A percentile compares a stretch with the other conserved stretches of the same genome.
phyloP scores from a whole-genome alignment of 495 filamentous ascomycete species.

The Neurospora sp. region DNA sequence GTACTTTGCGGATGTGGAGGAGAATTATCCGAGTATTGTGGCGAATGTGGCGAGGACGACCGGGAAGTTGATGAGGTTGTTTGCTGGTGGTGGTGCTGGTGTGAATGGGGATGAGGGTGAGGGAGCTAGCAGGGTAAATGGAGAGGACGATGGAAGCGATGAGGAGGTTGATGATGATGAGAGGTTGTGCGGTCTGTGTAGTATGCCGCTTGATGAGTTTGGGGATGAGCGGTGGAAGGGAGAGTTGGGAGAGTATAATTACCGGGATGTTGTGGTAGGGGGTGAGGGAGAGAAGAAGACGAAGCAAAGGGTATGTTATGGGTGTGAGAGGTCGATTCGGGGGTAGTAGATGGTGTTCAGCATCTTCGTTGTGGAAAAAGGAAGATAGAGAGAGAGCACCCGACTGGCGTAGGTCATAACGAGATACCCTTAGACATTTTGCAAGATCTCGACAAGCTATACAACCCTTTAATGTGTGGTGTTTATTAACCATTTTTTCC shows the following conservation, averaged over 20 bases:
- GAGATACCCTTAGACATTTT: not conserved
- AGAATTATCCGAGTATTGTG: constrained; percentile 82
- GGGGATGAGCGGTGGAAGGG: constrained; percentile 42
- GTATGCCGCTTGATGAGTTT: constrained; percentile 36
- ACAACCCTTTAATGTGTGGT: not conserved
- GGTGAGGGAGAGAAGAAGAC: not conserved
- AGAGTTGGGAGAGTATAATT: constrained; percentile 25
- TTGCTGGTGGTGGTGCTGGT: not conserved
- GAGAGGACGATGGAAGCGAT: not conserved
- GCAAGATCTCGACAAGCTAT: not conserved
- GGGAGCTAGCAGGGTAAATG: too few relatives aligned
- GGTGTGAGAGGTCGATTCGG: constrained; percentile 38
- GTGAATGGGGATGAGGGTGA: not conserved
- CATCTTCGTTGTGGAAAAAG: not conserved
- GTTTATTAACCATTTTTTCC: not conserved
- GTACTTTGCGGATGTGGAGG: constrained; percentile 81
- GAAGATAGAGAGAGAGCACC: not conserved
- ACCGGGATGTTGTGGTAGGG: not conserved
- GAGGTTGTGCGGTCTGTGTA: constrained; percentile 37
- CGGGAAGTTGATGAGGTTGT: constrained; percentile 52
- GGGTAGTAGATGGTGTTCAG: constrained; percentile 10
- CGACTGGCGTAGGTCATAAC: not conserved
- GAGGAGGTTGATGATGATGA: not conserved
- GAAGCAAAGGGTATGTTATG: constrained; percentile 36
- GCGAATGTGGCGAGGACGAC: constrained; percentile 87